Percentiles rank a stretch among this genome's conserved stretches.
Evolutionary conservation across 768 basidiomycete species (phyloP).

Genomic region (Exidia glandulosa): DNA sequence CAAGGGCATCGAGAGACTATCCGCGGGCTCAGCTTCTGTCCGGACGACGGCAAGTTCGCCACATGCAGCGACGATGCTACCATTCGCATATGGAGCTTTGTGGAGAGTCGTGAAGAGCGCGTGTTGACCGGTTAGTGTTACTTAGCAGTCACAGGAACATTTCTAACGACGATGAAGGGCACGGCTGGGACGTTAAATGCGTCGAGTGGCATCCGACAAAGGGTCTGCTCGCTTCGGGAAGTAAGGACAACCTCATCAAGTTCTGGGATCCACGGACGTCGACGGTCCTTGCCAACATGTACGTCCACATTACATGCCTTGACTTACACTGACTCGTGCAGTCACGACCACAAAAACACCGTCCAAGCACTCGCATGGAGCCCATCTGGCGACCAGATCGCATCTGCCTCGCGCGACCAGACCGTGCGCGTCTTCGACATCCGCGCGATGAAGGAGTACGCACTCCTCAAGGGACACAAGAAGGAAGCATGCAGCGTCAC

Average conservation of each 20-base stretch:
- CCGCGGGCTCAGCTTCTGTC: conserved; percentile 82
- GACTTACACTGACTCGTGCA: conserved; percentile 17
- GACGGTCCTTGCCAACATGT: conserved; percentile 85
- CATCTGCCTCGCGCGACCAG: conserved; percentile 91
- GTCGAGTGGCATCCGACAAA: conserved; percentile 99
- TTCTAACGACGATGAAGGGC: conserved; percentile 41
- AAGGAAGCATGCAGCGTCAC: conserved; percentile 95
- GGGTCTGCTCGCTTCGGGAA: conserved; percentile 87
- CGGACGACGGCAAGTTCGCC: conserved; percentile 84
- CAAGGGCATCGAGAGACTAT: conserved; percentile 91
- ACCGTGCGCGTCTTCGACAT: conserved; percentile 95
- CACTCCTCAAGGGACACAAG: conserved; percentile 88
- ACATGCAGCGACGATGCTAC: conserved; percentile 94
- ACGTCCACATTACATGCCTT: conserved; percentile 16
- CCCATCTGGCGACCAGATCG: conserved; percentile 86
- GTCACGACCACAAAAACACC: conserved; percentile 95
- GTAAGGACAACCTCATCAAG: conserved; percentile 96
- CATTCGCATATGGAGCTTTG: conserved; percentile 91
- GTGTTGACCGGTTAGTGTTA: conserved; percentile 58
- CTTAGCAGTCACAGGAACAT: neutral
- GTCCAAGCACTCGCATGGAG: conserved; percentile 91
- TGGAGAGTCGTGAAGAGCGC: conserved; percentile 81
- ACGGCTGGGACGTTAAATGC: conserved; percentile 98
- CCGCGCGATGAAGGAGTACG: conserved; percentile 92
- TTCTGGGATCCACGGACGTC: conserved; percentile 98